Evolutionary conservation across 164 flowering plant species (phyloP), one percentile per base, ranked within the genome.

Genomic region (Euptelea pleiosperma): DNA sequence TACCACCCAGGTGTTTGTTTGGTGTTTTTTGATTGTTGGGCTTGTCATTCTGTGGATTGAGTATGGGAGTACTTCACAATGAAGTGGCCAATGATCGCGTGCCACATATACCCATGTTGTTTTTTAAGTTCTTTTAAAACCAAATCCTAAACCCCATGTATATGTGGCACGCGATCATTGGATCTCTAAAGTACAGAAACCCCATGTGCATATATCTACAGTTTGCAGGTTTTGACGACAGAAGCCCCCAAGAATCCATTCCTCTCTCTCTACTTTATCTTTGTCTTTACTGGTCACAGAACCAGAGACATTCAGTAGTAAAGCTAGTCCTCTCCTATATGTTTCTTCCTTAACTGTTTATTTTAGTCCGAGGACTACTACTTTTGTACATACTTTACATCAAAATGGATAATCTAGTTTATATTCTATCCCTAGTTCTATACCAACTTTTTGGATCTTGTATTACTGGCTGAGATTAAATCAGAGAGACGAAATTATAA

Each of bases 141-240:
- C n/a, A n/a, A n/a, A n/a, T n/a, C n/a, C n/a, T n/a, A n/a, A n/a
- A n/a, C n/a, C n/a, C n/a, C n/a, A n/a, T n/a, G n/a, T n/a, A n/a
- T n/a, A n/a, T n/a, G n/a, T n/a, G n/a, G n/a, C n/a, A n/a, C n/a
- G n/a, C n/a, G n/a, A n/a, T n/a, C n/a, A n/a, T n/a, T 4, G 39
- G 16, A 16, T 29, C 19, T 6, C 16, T 9, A 51, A 16, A 12
- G n/a, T 37, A 36, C 75, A 59, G 66, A 42, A 44, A 59, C 57
- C 65, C 69, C 59, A 72, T 64, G 70, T 46, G n/a, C 39, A 22
- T n/a, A n/a, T n/a, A n/a, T 43, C 57, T 48, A 29, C 67, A 52
- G 47, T 37, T 49, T 54, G 68, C 67, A 62, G 56, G 14, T 62
- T 37, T 65, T 52, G 19, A 11, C 34, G n/a, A n/a, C 35, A 7